Percentiles rank a stretch among this genome's conserved stretches.
Conservation (phyloP, 1,284 basidiomycete species). For the Cronartium quercuum region DNA sequence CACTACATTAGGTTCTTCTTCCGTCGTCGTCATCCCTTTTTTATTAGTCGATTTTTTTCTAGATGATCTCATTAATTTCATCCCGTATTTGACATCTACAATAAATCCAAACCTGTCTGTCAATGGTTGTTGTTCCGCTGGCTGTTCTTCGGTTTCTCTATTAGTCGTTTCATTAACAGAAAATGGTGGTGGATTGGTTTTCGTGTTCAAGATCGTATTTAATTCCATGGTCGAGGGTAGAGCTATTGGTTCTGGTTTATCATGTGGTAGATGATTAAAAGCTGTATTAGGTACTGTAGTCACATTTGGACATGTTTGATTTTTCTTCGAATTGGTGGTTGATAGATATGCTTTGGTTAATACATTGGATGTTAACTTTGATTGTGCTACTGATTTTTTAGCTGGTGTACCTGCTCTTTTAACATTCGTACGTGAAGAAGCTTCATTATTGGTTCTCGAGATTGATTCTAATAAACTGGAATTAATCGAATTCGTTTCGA, state of each 20-base stretch:
- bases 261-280: neutral
- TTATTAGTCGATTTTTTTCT: neutral
- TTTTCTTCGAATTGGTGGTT: constrained; percentile 1
- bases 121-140: neutral
- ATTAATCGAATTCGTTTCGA: neutral
- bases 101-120: constrained; percentile 35
- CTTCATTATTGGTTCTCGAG: neutral
- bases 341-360: constrained; percentile 30
- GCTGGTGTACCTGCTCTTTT: neutral
- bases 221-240: constrained; percentile 30
- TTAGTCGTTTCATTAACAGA: neutral
- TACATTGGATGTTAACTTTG: constrained; percentile 9
- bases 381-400: constrained; percentile 17
- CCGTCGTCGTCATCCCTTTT: constrained; percentile 10
- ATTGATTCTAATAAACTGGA: too few species aligned
- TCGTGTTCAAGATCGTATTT: constrained; percentile 12
- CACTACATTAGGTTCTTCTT: neutral
- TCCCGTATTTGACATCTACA: constrained; percentile 31
- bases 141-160: too few species aligned
- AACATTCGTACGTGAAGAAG: neutral
- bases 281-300: constrained; percentile 11
- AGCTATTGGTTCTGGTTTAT: constrained; percentile 8
- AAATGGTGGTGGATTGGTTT: constrained; percentile 26
- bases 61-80: constrained; percentile 26
- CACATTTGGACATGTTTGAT: constrained; percentile 16